These are phyloP conservation scores for Boletus rubropictus DNA, from an alignment of 768 basidiomycete species.

Conservation along the genomic window DNA sequence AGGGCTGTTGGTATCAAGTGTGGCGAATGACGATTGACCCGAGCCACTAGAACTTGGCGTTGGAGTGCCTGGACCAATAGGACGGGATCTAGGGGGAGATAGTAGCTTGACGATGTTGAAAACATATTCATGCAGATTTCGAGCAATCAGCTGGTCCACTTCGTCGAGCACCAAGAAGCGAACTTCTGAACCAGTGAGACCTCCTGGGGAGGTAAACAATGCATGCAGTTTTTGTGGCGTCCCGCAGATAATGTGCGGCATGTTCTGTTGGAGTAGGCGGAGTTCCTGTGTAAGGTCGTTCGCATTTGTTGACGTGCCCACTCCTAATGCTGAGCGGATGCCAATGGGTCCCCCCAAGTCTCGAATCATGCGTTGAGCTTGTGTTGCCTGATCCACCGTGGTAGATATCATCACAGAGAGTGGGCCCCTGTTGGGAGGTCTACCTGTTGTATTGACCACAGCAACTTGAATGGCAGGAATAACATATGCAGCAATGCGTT, in stretches of 20 bases:
- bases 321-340: slow-evolving; percentile 82
- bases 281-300: slow-evolving; percentile 68
- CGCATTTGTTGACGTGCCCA: slow-evolving; percentile 64
- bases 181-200: slow-evolving; percentile 76
- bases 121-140: slow-evolving; percentile 93
- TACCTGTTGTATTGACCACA: slow-evolving; percentile 53
- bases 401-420: slow-evolving; percentile 93
- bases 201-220: slow-evolving; percentile 76
- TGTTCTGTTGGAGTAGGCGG: slow-evolving; percentile 79
- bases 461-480: slow-evolving; percentile 86
- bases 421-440: slow-evolving; percentile 63
- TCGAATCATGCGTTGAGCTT: slow-evolving; percentile 91
- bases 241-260: slow-evolving; percentile 93
- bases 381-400: slow-evolving; percentile 97
- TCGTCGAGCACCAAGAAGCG: slow-evolving; percentile 95
- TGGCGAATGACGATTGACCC: slow-evolving; percentile 41
- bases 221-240: slow-evolving; percentile 96
- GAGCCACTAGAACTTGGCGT: slow-evolving; percentile 28
- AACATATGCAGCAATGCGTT: slow-evolving; percentile 95
- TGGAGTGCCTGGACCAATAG: slow-evolving; percentile 34
- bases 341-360: slow-evolving; percentile 93
- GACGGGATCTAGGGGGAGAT: slow-evolving; percentile 78
- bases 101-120: slow-evolving; percentile 89
- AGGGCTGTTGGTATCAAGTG: slow-evolving; percentile 40
- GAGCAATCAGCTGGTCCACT: slow-evolving; percentile 95